Evolutionary conservation across 2,329 filamentous ascomycete genomes (phyloP).

Genomic region (Pseudodiploospora longispora): DNA sequence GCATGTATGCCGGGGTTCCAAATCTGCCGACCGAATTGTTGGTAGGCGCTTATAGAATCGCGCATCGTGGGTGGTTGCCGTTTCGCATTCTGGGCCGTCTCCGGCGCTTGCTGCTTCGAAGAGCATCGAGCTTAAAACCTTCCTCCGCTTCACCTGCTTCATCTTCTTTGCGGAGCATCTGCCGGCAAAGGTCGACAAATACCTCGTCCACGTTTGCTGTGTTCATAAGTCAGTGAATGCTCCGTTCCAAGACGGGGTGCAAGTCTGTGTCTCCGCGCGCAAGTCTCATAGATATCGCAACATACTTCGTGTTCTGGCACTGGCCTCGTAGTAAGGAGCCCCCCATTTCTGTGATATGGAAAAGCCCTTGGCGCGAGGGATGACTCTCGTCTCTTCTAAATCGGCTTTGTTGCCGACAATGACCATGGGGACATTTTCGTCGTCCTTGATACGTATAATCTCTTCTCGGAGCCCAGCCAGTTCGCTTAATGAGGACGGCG

Average conservation of each 20-base stretch:
- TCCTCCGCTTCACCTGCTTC: slow-evolving; percentile 29
- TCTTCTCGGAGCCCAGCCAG: slow-evolving; percentile 76
- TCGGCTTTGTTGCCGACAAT: slow-evolving; percentile 91
- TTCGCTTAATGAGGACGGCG: slow-evolving; percentile 73
- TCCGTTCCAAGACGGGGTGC: too few relatives aligned
- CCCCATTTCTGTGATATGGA: slow-evolving; percentile 81
- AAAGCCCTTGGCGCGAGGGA: slow-evolving; percentile 73
- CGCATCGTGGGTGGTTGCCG: slow-evolving; percentile 30
- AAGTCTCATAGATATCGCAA: slow-evolving; percentile 5
- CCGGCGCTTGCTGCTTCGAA: slow-evolving; percentile 19
- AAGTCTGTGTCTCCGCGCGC: neutral
- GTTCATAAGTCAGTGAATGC: neutral
- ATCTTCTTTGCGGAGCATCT: slow-evolving; percentile 71
- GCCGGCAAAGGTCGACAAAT: slow-evolving; percentile 75
- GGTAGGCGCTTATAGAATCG: slow-evolving; percentile 30
- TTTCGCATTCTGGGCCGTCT: slow-evolving; percentile 22
- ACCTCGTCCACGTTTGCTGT: slow-evolving; percentile 83
- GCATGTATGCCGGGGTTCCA: too few relatives aligned
- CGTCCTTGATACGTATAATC: slow-evolving; percentile 85
- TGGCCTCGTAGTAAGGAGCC: slow-evolving; percentile 86
- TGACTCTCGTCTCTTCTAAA: slow-evolving; percentile 74
- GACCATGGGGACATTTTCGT: slow-evolving; percentile 76
- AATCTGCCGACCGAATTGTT: too few relatives aligned
- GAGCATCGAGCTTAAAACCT: slow-evolving; percentile 33
- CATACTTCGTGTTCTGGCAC: slow-evolving; percentile 65